phyloP scores from a whole-genome alignment of 2,329 filamentous ascomycete genomes.

The Xylaria sp. region DNA sequence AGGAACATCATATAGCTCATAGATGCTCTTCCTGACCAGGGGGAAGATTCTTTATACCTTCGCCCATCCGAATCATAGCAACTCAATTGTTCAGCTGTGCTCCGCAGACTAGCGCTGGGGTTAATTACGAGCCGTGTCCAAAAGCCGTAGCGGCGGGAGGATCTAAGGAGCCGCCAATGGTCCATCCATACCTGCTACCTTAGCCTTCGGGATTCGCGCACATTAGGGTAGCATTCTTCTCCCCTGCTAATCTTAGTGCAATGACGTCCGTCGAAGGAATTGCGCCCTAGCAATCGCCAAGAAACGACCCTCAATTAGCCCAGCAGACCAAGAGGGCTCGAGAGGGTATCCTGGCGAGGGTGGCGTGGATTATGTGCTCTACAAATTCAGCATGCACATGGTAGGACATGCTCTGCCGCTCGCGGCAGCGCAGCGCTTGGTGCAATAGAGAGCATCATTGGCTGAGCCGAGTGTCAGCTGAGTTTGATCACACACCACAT shows the following conservation, averaged over 20 bases:
- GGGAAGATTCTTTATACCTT: too few species aligned
- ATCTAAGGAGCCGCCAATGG: background rate
- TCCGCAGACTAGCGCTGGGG: background rate
- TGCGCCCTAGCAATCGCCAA: background rate
- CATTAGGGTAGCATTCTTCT: background rate
- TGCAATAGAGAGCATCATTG: conserved; percentile 1
- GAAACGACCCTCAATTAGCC: background rate
- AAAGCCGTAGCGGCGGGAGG: background rate
- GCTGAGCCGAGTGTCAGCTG: conserved; percentile 6
- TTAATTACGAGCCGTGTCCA: background rate
- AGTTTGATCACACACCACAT: background rate
- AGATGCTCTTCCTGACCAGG: too few species aligned
- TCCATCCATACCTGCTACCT: background rate
- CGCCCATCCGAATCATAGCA: too few species aligned
- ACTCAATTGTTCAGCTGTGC: background rate
- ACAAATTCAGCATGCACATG: background rate
- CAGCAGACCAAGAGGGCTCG: background rate
- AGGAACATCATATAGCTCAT: too few species aligned
- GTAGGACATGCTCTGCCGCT: background rate
- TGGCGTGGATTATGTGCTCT: background rate
- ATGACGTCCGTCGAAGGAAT: conserved; percentile 2
- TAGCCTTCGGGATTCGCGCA: background rate
- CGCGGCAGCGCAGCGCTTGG: background rate
- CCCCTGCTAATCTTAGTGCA: background rate
- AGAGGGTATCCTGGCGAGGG: background rate